Percentiles rank a stretch among this genome's conserved stretches.
These are phyloP conservation scores for Allium sativum DNA, from an alignment of 106 monocot genomes.

Conservation along the genomic window DNA sequence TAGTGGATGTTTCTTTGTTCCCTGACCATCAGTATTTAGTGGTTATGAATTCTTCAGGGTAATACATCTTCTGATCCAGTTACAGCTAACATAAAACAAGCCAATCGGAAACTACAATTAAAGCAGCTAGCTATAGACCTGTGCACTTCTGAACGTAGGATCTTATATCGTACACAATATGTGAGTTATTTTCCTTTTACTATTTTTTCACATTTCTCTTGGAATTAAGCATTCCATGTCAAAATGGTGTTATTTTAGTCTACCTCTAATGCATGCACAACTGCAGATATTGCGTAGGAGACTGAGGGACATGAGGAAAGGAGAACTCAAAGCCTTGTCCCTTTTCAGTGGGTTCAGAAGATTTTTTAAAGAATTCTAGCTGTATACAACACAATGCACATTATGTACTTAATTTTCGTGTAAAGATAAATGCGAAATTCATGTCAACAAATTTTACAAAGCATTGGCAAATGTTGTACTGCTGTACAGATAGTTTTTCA, in stretches of 20 bases:
- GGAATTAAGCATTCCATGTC: no score
- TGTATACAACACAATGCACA: no score
- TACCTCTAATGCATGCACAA: no score
- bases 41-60: conserved; percentile 24
- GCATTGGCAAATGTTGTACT: no score
- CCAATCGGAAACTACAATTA: conserved; percentile 55
- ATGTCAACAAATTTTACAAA: no score
- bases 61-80: conserved; percentile 23
- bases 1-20: neutral
- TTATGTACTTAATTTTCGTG: no score
- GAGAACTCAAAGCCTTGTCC: conserved; percentile 59
- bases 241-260: no score
- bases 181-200: conserved; percentile 22
- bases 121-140: conserved; percentile 73
- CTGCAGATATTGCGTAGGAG: conserved; percentile 30
- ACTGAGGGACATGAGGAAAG: conserved; percentile 63
- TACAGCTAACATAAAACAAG: conserved; percentile 41
- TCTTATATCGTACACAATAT: conserved; percentile 82
- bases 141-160: conserved; percentile 76
- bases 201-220: no score
- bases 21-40: no score
- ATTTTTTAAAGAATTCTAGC: conserved; percentile 35
- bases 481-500: no score
- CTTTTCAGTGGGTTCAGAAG: conserved; percentile 60
- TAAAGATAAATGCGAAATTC: no score